Conservation (phyloP, 1,139 yeast genomes). For the Barnettozyma hawaiiensis region DNA sequence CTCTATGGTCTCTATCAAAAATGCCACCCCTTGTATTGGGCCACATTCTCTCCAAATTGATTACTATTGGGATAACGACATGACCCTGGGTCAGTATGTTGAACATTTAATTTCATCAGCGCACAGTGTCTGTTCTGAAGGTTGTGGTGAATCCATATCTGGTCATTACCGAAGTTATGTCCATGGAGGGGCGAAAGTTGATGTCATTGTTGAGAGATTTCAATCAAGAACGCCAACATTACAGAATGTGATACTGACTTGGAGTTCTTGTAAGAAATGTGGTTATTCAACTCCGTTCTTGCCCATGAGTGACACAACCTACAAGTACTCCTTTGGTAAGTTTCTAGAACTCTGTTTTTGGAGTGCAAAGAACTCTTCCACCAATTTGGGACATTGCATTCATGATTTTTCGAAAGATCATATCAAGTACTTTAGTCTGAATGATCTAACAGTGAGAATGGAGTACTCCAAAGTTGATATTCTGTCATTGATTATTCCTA, state of each 20-base stretch:
- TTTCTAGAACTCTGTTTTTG: constrained; percentile 83
- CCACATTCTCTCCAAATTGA: constrained; percentile 81
- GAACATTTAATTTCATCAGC: constrained; percentile 77
- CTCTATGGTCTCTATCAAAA: constrained; percentile 76
- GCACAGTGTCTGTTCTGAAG: constrained; percentile 63
- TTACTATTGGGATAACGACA: constrained; percentile 86
- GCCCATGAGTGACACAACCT: constrained; percentile 84
- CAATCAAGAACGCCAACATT: constrained; percentile 53
- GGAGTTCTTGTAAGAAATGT: constrained; percentile 90
- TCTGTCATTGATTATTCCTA: constrained; percentile 75
- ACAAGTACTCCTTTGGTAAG: constrained; percentile 90
- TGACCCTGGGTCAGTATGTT: constrained; percentile 81
- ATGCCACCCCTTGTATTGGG: constrained; percentile 89
- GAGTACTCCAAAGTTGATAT: constrained; percentile 73
- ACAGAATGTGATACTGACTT: constrained; percentile 70
- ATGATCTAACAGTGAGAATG: constrained; percentile 71
- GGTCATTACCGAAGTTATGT: constrained; percentile 87
- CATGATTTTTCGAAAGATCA: constrained; percentile 82
- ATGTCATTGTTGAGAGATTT: constrained; percentile 62
- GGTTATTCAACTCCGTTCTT: constrained; percentile 68
- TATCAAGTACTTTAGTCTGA: constrained; percentile 76
- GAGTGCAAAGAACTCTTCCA: constrained; percentile 43
- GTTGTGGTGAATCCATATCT: constrained; percentile 64
- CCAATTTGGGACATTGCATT: constrained; percentile 54
- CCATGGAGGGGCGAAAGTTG: constrained; percentile 81